These are phyloP conservation scores for Elongisporangium prolatum DNA, from an alignment of 352 stramenopile species.

Conservation along the genomic window DNA sequence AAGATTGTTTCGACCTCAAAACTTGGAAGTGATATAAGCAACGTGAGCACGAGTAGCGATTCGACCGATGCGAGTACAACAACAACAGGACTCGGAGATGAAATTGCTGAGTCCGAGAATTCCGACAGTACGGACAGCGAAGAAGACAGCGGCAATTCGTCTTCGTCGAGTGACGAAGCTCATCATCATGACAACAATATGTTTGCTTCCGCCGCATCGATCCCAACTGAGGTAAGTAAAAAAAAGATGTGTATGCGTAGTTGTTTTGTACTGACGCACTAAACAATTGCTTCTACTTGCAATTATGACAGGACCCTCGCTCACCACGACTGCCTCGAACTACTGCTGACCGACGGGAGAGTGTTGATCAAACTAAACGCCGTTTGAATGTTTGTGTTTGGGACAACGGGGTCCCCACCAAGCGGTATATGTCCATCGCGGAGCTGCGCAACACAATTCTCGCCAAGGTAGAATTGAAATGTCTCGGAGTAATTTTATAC, in stretches of 20 bases:
- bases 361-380: slow-evolving; percentile 41
- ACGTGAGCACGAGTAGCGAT: slow-evolving; percentile 12
- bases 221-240: slow-evolving; percentile 16
- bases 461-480: slow-evolving; percentile 36
- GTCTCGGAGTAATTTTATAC: neutral
- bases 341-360: slow-evolving; percentile 28
- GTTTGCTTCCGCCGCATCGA: slow-evolving; percentile 22
- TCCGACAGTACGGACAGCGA: slow-evolving; percentile 76
- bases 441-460: slow-evolving; percentile 80
- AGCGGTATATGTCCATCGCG: slow-evolving; percentile 76
- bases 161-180: slow-evolving; percentile 64
- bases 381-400: slow-evolving; percentile 76
- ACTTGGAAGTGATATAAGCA: slow-evolving; percentile 12
- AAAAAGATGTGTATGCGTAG: slow-evolving; percentile 22
- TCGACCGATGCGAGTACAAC: neutral
- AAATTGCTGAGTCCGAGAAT: slow-evolving; percentile 71
- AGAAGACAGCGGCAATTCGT: slow-evolving; percentile 70
- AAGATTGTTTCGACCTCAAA: slow-evolving; percentile 62
- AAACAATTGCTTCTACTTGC: neutral
- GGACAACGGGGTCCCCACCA: slow-evolving; percentile 60
- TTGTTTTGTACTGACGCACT: neutral
- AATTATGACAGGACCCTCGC: neutral
- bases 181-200: slow-evolving; percentile 33
- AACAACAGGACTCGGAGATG: slow-evolving; percentile 42
- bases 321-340: slow-evolving; percentile 25